Base-by-base conservation (phyloP, 1,139 yeast species). In the Geotrichum fermentans region DNA sequence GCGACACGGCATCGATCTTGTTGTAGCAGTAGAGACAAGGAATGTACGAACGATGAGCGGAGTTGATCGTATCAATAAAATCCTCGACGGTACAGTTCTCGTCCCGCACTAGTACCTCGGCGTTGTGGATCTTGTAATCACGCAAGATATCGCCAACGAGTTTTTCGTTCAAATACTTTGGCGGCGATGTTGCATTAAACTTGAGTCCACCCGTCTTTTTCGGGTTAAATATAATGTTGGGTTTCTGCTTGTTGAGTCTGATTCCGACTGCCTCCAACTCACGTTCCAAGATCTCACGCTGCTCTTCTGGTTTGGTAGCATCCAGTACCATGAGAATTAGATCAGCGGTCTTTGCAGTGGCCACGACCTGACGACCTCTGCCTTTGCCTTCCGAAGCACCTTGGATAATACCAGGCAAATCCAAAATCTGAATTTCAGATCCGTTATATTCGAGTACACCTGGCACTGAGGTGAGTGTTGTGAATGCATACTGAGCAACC, bases 361-460 rank as follows among this genome's bases (percentile, higher is more conserved):
- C 86, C 58, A 92, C 90, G 40, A 92, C 98, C 65, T 92, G 97
- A 60, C 96, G 77, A 53, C 98, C 98, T 68, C 98, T 80, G 61
- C 98, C 98, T 66, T 90, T 89, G 61, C 98, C 98, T 64, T 87
- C 96, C 26, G 95, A 77, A 13, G 98, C 98, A 37, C 97, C 97
- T 64, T 87, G 88, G 54, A 92, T 92, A 60, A 92, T 92, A 66
- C 98, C 98, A 0, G 98, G 98, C 53, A 92, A 72, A 77, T 92
- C 98, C 16, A 92, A 90, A 59, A 92, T 83, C 69, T 92, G 98
- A 52, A 92, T 89, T 62, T 90, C 97, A 0, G 98, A 96, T 36
- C 97, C 97, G 64, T 89, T 89, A 63, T 90, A 88, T 64, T 89
- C 92, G 59, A 92, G 73, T 16, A 90, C 92, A 44, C 97, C 97